Conservation (phyloP, 805 yeast species). For the Lipomyces kockii region DNA sequence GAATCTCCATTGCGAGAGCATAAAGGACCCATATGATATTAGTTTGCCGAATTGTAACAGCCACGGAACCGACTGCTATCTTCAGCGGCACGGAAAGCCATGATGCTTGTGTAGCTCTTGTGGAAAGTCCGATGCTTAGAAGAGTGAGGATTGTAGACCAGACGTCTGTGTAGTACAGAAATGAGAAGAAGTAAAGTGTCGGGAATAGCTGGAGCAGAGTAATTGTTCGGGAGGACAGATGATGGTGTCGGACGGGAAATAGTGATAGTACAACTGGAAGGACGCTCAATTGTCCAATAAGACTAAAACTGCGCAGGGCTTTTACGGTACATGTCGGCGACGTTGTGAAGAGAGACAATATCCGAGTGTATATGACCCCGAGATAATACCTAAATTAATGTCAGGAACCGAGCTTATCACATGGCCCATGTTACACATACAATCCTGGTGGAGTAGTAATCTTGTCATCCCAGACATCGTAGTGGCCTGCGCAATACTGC, state of each 20-base stretch:
- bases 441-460: constrained; percentile 98
- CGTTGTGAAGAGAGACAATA: constrained; percentile 13
- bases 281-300: constrained; percentile 63
- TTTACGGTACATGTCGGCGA: constrained; percentile 44
- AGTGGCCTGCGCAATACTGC: constrained; percentile 64
- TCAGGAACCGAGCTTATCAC: neutral
- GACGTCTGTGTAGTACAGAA: constrained; percentile 87
- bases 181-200: constrained; percentile 70
- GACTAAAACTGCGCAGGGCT: constrained; percentile 60
- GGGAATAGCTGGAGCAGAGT: constrained; percentile 56
- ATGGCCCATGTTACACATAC: constrained; percentile 51
- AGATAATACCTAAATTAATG: constrained; percentile 18
- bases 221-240: constrained; percentile 6
- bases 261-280: constrained; percentile 50
- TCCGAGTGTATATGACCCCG: neutral
- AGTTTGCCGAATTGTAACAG: constrained; percentile 85
- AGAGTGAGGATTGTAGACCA: constrained; percentile 82
- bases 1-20: constrained; percentile 14
- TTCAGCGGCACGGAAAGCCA: constrained; percentile 1
- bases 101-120: constrained; percentile 8
- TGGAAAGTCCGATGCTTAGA: constrained; percentile 48
- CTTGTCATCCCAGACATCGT: constrained; percentile 75
- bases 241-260: constrained; percentile 3
- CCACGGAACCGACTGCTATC: constrained; percentile 41
- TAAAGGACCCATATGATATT: constrained; percentile 77